A percentile compares a stretch with the other conserved stretches of the same genome.
Evolutionary conservation across 2,329 filamentous ascomycete species (phyloP).

Genomic region (Colletotrichum tanaceti): DNA sequence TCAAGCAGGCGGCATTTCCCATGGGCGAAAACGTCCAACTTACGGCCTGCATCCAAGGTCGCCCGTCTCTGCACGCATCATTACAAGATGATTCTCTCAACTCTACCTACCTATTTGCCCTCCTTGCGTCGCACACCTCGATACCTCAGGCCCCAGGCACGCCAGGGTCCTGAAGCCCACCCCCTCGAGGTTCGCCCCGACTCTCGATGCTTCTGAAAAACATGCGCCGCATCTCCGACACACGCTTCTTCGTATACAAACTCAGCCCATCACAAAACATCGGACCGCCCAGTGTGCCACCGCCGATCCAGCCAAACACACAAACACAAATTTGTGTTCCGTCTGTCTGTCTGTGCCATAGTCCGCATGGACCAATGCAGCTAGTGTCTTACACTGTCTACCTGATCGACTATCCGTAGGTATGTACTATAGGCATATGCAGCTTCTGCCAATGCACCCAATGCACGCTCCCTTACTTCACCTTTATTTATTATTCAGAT

Average conservation of each 20-base stretch:
- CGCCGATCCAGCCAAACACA: conserved; percentile 21
- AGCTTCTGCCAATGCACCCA: too few relatives aligned
- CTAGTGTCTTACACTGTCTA: background rate
- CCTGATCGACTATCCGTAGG: too few relatives aligned
- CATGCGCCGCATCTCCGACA: conserved; percentile 8
- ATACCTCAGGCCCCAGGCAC: background rate
- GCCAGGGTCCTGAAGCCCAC: background rate
- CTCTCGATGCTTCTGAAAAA: background rate
- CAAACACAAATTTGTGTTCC: conserved; percentile 17
- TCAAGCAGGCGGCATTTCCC: background rate
- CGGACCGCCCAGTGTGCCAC: background rate
- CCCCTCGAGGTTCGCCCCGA: background rate
- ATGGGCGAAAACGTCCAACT: background rate
- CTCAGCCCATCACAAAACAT: conserved; percentile 14
- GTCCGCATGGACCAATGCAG: background rate
- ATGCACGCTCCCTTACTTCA: conserved; percentile 5
- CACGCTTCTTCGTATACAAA: background rate
- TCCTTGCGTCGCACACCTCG: too few relatives aligned
- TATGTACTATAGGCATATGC: too few relatives aligned
- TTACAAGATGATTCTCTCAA: background rate
- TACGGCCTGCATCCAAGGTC: background rate
- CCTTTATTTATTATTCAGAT: background rate
- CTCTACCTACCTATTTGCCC: too few relatives aligned
- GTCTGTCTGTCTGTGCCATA: conserved; percentile 14
- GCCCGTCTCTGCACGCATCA: background rate